Conservation (phyloP, 345 rosid species). For the Eucalyptus marginata region DNA sequence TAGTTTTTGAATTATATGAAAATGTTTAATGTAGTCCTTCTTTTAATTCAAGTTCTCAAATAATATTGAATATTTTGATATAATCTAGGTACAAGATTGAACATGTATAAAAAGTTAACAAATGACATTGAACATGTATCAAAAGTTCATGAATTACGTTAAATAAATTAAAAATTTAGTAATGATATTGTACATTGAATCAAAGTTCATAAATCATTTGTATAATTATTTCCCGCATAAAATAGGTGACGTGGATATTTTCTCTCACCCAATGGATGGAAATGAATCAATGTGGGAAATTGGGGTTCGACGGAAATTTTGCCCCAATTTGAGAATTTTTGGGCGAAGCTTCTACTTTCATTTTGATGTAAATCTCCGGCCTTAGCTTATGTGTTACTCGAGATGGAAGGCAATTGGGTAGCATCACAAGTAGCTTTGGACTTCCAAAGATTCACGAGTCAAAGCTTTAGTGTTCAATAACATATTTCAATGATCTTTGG, state of each 20-base stretch:
- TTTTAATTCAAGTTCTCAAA: too few species aligned
- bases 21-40: neutral
- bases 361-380: neutral
- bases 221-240: neutral
- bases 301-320: neutral
- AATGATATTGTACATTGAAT: too few species aligned
- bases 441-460: neutral
- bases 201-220: too few species aligned
- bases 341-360: neutral
- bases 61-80: too few species aligned
- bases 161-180: too few species aligned
- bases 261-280: neutral
- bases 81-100: neutral
- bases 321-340: neutral
- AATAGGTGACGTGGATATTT: neutral
- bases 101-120: too few species aligned
- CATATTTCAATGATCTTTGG: neutral
- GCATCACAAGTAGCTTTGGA: neutral
- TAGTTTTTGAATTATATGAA: too few species aligned
- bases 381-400: neutral
- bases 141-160: too few species aligned
- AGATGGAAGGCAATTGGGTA: neutral
- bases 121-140: too few species aligned
- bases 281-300: neutral
- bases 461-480: neutral